A percentile compares a stretch with the other conserved stretches of the same genome.
Evolutionary conservation across 2,329 filamentous ascomycete species (phyloP).

Genomic region (Penicillium sp.): DNA sequence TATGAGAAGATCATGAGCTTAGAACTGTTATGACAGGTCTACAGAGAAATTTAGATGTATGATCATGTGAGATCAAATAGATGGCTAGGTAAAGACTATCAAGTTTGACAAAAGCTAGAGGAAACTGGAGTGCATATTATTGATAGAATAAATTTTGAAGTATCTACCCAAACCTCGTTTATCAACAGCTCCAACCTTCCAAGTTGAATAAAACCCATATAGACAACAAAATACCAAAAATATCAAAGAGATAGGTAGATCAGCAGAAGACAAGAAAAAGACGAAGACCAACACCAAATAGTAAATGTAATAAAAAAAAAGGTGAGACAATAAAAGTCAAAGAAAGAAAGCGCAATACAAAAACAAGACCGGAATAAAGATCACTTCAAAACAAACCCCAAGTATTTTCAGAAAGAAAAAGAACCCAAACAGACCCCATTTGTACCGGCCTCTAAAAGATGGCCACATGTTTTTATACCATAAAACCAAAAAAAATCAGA

Average conservation of each 20-base stretch:
- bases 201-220: conserved; percentile 12
- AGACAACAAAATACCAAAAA: conserved; percentile 9
- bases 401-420: conserved; percentile 11
- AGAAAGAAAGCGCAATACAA: not conserved
- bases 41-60: too few relatives aligned
- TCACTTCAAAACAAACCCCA: not conserved
- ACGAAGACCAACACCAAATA: conserved; percentile 4
- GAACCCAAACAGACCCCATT: conserved; percentile 12
- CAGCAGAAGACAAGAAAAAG: conserved; percentile 17
- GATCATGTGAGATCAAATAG: too few relatives aligned
- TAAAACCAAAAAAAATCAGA: conserved; percentile 7
- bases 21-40: too few relatives aligned
- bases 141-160: not conserved
- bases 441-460: conserved; percentile 3
- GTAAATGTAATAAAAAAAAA: conserved; percentile 5
- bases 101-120: not conserved
- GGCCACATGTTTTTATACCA: conserved; percentile 25
- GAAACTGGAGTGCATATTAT: not conserved
- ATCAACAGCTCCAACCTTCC: conserved; percentile 16
- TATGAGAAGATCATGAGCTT: not conserved
- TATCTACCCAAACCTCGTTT: conserved; percentile 15
- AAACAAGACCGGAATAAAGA: conserved; percentile 4
- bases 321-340: not conserved
- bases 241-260: not conserved
- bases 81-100: too few relatives aligned